Conservation (phyloP, 495 filamentous ascomycete species). For the Neurospora hispaniola region DNA sequence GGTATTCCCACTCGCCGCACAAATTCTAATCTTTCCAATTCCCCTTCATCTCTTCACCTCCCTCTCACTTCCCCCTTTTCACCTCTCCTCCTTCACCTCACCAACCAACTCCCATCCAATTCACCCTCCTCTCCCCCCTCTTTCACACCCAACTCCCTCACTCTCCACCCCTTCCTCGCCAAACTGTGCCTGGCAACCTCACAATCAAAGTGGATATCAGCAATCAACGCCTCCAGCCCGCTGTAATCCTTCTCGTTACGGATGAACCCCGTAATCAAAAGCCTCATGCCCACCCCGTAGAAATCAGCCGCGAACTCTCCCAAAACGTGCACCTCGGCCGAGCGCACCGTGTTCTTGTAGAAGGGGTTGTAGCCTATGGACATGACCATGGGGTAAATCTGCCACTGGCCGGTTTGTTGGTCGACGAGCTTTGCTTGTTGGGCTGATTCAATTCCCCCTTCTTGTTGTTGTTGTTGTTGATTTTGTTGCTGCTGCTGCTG, state of each 20-base stretch:
- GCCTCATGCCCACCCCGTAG: constrained; percentile 67
- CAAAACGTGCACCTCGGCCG: constrained; percentile 88
- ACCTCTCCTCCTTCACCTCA: constrained; percentile 11
- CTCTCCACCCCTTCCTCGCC: constrained; percentile 51
- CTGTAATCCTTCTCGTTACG: constrained; percentile 84
- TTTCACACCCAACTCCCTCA: constrained; percentile 17
- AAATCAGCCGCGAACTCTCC: constrained; percentile 65
- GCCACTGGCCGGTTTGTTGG: background rate
- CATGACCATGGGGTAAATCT: constrained; percentile 78
- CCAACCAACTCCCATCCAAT: constrained; percentile 32
- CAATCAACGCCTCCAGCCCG: constrained; percentile 66
- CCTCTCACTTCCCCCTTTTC: constrained; percentile 1
- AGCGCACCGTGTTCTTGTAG: constrained; percentile 76
- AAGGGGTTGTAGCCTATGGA: constrained; percentile 93
- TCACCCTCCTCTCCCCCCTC: constrained; percentile 14
- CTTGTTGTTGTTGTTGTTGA: background rate
- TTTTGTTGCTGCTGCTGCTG: background rate
- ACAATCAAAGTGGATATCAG: constrained; percentile 82
- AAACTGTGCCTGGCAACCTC: constrained; percentile 71
- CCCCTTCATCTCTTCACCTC: background rate
- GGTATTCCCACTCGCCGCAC: background rate
- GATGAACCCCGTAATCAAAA: constrained; percentile 77
- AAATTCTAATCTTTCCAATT: background rate
- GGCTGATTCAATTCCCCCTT: background rate
- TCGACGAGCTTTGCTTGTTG: background rate